phyloP scores from a whole-genome alignment of 2,329 filamentous ascomycete genomes.

The Huntiella bhutanensis region DNA sequence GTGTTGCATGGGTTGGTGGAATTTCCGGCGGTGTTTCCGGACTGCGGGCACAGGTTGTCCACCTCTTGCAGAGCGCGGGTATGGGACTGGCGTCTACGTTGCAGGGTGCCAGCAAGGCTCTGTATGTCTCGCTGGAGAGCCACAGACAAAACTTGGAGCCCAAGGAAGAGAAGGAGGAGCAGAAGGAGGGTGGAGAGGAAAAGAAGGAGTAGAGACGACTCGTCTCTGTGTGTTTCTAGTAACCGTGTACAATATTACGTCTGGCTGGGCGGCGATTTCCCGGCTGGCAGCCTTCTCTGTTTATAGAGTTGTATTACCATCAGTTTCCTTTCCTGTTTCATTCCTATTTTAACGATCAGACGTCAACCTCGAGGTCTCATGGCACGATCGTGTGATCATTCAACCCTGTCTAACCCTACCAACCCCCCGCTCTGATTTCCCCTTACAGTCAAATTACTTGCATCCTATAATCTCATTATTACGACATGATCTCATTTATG shows the following conservation, averaged over 20 bases:
- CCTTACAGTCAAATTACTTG: neutral
- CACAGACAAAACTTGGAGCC: conserved; percentile 57
- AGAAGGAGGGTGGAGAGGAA: conserved; percentile 12
- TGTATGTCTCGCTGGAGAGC: conserved; percentile 80
- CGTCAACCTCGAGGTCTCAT: too few species aligned
- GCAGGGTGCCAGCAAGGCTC: conserved; percentile 58
- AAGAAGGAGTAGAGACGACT: conserved; percentile 3
- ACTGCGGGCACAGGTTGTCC: conserved; percentile 62
- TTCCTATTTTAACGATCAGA: too few species aligned
- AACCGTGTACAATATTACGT: too few species aligned
- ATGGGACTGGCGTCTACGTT: conserved; percentile 59
- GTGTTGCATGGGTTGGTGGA: conserved; percentile 44
- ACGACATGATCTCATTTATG: neutral
- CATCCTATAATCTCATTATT: conserved; percentile 1
- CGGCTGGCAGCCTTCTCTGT: too few species aligned
- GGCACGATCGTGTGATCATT: too few species aligned
- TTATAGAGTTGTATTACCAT: too few species aligned
- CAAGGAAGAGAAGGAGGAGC: conserved; percentile 31
- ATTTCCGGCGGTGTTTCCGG: conserved; percentile 70
- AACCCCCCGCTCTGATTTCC: neutral
- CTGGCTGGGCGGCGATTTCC: too few species aligned
- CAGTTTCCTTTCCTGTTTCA: too few species aligned
- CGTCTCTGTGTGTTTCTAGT: too few species aligned
- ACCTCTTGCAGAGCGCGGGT: conserved; percentile 62
- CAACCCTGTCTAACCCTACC: neutral